Percentiles rank a stretch among this genome's conserved stretches.
Conservation (phyloP, 192 early-diverging fungal genomes). For the Coemansia sp. region DNA sequence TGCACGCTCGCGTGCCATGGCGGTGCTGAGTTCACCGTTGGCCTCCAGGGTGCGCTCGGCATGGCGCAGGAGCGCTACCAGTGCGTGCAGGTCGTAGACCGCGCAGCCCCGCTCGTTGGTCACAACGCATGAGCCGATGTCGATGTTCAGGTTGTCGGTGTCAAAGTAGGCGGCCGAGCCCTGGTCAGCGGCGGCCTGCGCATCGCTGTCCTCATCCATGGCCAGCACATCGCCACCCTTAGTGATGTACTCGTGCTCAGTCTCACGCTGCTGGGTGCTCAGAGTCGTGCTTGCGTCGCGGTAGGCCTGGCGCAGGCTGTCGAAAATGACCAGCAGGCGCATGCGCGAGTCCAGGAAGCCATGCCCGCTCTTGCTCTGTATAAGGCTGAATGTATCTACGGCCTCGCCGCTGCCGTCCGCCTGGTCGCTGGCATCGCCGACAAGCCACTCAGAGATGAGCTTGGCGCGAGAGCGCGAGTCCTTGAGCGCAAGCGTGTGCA, state of each 20-base stretch:
- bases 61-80: conserved; percentile 57
- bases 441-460: conserved; percentile 46
- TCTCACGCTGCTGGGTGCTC: conserved; percentile 12
- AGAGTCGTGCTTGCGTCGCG: conserved; percentile 24
- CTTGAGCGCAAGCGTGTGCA: conserved; percentile 64
- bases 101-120: conserved; percentile 56
- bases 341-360: conserved; percentile 44
- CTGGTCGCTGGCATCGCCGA: conserved; percentile 31
- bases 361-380: conserved; percentile 6
- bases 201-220: conserved; percentile 26
- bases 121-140: conserved; percentile 51
- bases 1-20: conserved; percentile 49
- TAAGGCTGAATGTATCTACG: conserved; percentile 18
- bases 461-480: conserved; percentile 43
- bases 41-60: conserved; percentile 47
- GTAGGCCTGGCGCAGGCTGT: conserved; percentile 40
- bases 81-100: conserved; percentile 67
- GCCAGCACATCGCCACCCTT: neutral
- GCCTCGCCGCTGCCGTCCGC: conserved; percentile 1
- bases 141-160: conserved; percentile 60
- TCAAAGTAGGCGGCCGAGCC: conserved; percentile 62
- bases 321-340: conserved; percentile 40
- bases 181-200: conserved; percentile 37
- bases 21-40: conserved; percentile 41
- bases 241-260: conserved; percentile 24